Evolutionary conservation across 192 early-diverging fungal species (phyloP).

Genomic region (Coemansia erecta): DNA sequence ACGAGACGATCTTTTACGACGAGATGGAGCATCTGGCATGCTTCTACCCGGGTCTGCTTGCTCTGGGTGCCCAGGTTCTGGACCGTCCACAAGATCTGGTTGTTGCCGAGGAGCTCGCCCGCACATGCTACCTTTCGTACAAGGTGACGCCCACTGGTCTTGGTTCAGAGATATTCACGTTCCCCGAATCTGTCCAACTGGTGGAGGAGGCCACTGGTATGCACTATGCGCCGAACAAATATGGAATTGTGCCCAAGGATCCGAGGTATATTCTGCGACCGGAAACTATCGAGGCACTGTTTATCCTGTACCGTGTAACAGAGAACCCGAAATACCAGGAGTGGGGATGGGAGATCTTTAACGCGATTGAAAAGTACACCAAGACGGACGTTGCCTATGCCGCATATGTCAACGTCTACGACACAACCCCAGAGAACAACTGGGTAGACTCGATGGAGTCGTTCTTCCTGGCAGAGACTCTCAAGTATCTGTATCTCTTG

Average conservation of each 20-base stretch:
- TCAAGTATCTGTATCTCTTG: slow-evolving; percentile 93
- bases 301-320: slow-evolving; percentile 81
- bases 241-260: slow-evolving; percentile 8
- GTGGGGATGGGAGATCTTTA: slow-evolving; percentile 83
- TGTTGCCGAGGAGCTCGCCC: slow-evolving; percentile 74
- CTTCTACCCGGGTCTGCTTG: slow-evolving; percentile 83
- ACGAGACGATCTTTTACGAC: slow-evolving; percentile 19
- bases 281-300: slow-evolving; percentile 87
- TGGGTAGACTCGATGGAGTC: slow-evolving; percentile 57
- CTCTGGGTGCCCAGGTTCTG: slow-evolving; percentile 61
- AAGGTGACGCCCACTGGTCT: slow-evolving; percentile 70
- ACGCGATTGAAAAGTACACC: slow-evolving; percentile 77
- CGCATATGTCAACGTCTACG: slow-evolving; percentile 31
- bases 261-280: slow-evolving; percentile 67
- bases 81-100: slow-evolving; percentile 61
- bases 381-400: slow-evolving; percentile 66
- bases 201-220: no score
- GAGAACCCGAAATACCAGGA: slow-evolving; percentile 75
- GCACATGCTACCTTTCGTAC: slow-evolving; percentile 80
- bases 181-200: slow-evolving; percentile 27
- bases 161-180: slow-evolving; percentile 75
- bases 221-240: background rate
- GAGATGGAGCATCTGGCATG: slow-evolving; percentile 97
- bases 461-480: slow-evolving; percentile 92
- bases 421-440: background rate